Evolutionary conservation across 1,284 basidiomycete genomes (phyloP), one percentile per base, ranked within the genome.

Genomic region (Takashimella tepidaria): DNA sequence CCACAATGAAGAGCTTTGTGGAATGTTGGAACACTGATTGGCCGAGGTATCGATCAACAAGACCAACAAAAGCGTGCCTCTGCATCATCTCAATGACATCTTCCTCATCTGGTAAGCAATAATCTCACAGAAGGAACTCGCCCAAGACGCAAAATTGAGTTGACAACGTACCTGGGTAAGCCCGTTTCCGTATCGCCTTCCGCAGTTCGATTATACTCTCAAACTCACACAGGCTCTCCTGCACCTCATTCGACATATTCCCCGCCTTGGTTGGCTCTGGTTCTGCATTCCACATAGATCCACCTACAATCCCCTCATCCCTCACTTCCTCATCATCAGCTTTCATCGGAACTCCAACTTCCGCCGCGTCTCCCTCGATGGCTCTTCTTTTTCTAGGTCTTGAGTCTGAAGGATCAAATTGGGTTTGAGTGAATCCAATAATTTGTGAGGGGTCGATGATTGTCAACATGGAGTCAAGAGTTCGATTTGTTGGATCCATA

Each of bases 21-120:
- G 83, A 82, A 72, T 92, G 84, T 70, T 99, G 96, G 1, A 98
- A 78, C 25, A 98, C 76, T 2, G 91, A 88, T 2, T 92, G 77
- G 57, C 84, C 86, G 40, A 83, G 80, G 19, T 81, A 73, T 6
- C 86, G 72, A 69, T 97, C 92, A 4, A 93, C 90, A 22, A 98
- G 84, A 1, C 95, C 95, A 27, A 98, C 92, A 68, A 96, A 97
- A 0, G 84, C 88, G 66, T 97, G 91, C 44, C 89, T 86, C 58
- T 85, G 81, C 31, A 98, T 69, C 40, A 98, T 87, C 61, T 92
- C 88, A 0, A 83, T 83, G 16, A 97, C 77, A 41, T 84, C 92
- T 93, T 66, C 3, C 6, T 16, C 40, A 51, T 51, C 27, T 51
- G 54, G 25, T 19, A 25, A 22, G 5, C 42, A 48, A 47, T 49